Base-by-base conservation (phyloP, 108 stramenopile genomes). In the Epipyxis sp. region DNA sequence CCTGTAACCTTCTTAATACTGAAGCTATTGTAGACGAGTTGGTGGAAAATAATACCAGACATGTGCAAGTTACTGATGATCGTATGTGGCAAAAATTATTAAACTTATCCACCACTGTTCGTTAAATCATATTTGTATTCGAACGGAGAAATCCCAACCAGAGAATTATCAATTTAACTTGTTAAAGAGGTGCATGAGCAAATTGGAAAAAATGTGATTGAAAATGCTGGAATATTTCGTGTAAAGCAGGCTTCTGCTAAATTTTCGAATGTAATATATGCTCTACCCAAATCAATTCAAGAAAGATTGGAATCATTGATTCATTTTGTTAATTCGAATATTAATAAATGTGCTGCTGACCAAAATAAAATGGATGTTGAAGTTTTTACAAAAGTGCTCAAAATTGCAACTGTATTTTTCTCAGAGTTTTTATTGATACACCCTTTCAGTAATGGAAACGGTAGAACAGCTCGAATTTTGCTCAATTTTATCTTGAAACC, bases 371-470 rank as follows among this genome's bases (percentile, higher is more conserved):
- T 20, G 20, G 54, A 57, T 57, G 54, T 57, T 16, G 54, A 57
- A 20, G 20, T 16, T 20, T 57, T 57, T 16, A 16, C 25, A 25
- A 20, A 57, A 16, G 25, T 57, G 54, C 54, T 57, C 25, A 16
- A 25, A 57, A 25, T 57, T 57, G 54, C 20, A 20, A 25, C 54
- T 16, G 16, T 57, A 25, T 25, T 57, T 16, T 57, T 57, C 54
- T 57, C 54, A 57, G 54, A 57, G 54, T 57, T 57, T 25, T 25
- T 57, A 57, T 25, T 57, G 54, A 57, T 57, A 20, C 54, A 57
- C 54, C 54, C 54, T 16, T 57, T 57, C 54, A 16, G 54, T 25
- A 57, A 57, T 57, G 54, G 54, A 16, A 57, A 57, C 25, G 54
- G 54, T 57, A 16, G 54, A 16, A 57, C 54, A 20, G 54, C 54